These are phyloP conservation scores for Leishmania guyanensis DNA, from an alignment of 208 protist genomes.

Conservation along the genomic window DNA sequence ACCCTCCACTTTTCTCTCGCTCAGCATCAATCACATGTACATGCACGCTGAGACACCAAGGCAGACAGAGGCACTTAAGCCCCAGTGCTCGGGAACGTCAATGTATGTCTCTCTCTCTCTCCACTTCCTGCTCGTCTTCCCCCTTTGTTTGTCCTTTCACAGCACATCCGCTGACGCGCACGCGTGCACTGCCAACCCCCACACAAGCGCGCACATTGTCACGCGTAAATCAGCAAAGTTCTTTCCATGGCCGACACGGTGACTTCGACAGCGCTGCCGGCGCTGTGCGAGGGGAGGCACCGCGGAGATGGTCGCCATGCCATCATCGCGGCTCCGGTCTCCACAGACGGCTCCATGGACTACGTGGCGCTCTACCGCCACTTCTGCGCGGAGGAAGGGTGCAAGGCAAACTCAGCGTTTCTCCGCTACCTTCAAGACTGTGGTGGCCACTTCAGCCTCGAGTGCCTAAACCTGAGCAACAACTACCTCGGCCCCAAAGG, in stretches of 20 bases:
- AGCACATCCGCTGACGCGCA: background rate
- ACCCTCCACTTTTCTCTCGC: background rate
- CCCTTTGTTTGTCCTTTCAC: background rate
- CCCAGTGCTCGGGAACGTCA: background rate
- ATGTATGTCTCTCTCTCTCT: background rate
- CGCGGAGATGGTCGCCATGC: background rate
- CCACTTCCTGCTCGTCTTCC: background rate
- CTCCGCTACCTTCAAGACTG: constrained; percentile 58
- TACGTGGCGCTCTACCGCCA: constrained; percentile 66
- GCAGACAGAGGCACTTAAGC: background rate
- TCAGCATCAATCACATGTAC: background rate
- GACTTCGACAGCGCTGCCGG: constrained; percentile 7
- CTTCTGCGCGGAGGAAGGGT: constrained; percentile 80
- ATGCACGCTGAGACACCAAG: background rate
- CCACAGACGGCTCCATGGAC: constrained; percentile 22
- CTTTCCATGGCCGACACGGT: constrained; percentile 1
- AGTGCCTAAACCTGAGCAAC: constrained; percentile 58
- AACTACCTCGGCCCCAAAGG: constrained; percentile 92
- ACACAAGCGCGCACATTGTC: background rate
- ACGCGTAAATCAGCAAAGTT: background rate
- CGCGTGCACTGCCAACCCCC: background rate
- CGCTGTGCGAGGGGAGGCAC: background rate
- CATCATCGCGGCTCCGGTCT: constrained; percentile 10
- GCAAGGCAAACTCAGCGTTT: constrained; percentile 83
- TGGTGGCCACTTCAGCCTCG: constrained; percentile 28